Base-by-base conservation (phyloP, 2,329 filamentous ascomycete genomes). In the Arthrobotrys iridis region DNA sequence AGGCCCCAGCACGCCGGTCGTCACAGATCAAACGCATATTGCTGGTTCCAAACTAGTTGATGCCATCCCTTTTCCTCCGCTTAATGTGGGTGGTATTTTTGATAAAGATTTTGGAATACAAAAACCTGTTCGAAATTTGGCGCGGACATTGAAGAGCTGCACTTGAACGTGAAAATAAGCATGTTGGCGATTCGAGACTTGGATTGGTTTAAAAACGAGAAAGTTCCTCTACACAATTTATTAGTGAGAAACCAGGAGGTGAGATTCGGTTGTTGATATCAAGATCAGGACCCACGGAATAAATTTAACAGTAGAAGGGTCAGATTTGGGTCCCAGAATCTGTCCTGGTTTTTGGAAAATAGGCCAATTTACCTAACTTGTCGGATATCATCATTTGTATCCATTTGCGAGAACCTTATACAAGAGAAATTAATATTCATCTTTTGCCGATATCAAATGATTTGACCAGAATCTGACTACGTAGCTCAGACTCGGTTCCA, bases 71-170 rank as follows among this genome's bases (percentile, higher is more conserved):
- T 60, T 60, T 26, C 84, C 87, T 48, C 83, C 82, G 45, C 79
- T 80, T 1, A 76, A 79, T 1, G 88, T 89, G 73, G 86, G 85
- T 33, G 81, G 82, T 1, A 84, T 82, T 3, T 83, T 88, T 3
- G 84, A 83, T 1, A 77, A 77, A 4, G 89, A 87, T 84, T 86
- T 86, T 0, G 84, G 85, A 0, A 89, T 89, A 77, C 81, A 84
- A 0, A 88, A 89, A 77, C 88, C 86, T 0, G 82, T 88, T 28
- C 57, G 57, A 8, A 11, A 60, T 18, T 20, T 60, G 6, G 57
- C 35, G 24, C 35, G 15, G 30, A 37, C 37, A 60, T 60, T n/a
- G 57, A 60, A 28, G 57, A 60, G 22, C 28, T 60, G 13, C 57
- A 60, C 40, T 60, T 60, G n/a, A 60, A 60, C 30, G 37, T 60